These are phyloP conservation scores for Tetrapyrgos nigripes DNA, from an alignment of 1,284 basidiomycete species.

Conservation along the genomic window DNA sequence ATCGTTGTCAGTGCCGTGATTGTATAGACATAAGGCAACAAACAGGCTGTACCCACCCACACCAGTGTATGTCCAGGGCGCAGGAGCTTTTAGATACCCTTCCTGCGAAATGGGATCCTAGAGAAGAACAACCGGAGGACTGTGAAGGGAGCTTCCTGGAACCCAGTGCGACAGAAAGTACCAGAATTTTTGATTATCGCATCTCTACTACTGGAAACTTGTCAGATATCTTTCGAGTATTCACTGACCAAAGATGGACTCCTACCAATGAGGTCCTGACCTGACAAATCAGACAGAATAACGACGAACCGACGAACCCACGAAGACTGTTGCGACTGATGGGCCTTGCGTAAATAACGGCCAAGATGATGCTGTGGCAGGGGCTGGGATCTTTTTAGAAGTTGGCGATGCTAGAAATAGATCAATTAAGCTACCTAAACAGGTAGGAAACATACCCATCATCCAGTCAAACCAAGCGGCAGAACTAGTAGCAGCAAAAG, in stretches of 20 bases:
- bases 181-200: too few relatives aligned
- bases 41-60: neutral
- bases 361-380: slow-evolving; percentile 15
- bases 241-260: slow-evolving; percentile 22
- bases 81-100: slow-evolving; percentile 2
- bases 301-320: neutral
- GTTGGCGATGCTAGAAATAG: slow-evolving; percentile 8
- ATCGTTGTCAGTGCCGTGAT: neutral
- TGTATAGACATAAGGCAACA: neutral
- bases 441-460: slow-evolving; percentile 10
- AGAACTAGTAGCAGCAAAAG: slow-evolving; percentile 21
- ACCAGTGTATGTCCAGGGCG: slow-evolving; percentile 7
- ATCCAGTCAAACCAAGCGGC: slow-evolving; percentile 9
- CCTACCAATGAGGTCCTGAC: slow-evolving; percentile 8
- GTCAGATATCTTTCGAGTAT: slow-evolving; percentile 16
- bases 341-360: slow-evolving; percentile 20
- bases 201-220: neutral
- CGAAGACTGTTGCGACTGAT: slow-evolving; percentile 15
- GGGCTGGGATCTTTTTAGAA: slow-evolving; percentile 18
- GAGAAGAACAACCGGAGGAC: too few relatives aligned
- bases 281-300: slow-evolving; percentile 1
- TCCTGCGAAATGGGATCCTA: slow-evolving; percentile 18
- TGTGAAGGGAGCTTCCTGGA: too few relatives aligned
- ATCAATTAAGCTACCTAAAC: slow-evolving; percentile 26
- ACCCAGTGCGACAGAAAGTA: neutral